Conservation (phyloP, 225 moss, liverwort and hornwort genomes). For the Anthoceros angustus region DNA sequence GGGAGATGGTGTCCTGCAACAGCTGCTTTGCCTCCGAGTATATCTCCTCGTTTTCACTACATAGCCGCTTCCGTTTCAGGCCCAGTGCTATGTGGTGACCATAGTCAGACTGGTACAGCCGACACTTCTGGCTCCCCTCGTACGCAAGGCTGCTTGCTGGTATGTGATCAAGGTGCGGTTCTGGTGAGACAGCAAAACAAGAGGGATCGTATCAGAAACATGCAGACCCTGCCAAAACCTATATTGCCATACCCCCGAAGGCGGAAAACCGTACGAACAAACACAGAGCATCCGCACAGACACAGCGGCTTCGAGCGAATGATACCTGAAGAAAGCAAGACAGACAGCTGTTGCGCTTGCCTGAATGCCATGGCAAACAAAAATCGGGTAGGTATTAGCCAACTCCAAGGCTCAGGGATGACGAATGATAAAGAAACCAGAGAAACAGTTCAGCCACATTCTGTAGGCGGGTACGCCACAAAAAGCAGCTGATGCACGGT, state of each 20-base stretch:
- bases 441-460: background rate
- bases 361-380: conserved; percentile 19
- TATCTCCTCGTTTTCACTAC: no score
- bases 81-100: background rate
- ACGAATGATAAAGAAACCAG: background rate
- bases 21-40: no score
- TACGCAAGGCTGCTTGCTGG: background rate
- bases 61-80: background rate
- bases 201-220: background rate
- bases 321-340: conserved; percentile 29
- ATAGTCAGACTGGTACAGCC: background rate
- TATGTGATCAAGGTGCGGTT: background rate
- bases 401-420: background rate
- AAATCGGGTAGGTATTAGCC: background rate
- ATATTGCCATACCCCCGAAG: no score
- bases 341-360: conserved; percentile 28
- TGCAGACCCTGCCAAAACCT: background rate
- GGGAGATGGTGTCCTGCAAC: background rate
- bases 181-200: background rate
- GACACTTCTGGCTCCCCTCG: background rate
- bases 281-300: background rate
- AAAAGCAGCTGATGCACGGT: background rate
- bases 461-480: background rate
- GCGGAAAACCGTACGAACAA: no score
- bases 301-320: background rate